These are phyloP conservation scores for Mycena galopus DNA, from an alignment of 768 basidiomycete genomes.

Conservation along the genomic window DNA sequence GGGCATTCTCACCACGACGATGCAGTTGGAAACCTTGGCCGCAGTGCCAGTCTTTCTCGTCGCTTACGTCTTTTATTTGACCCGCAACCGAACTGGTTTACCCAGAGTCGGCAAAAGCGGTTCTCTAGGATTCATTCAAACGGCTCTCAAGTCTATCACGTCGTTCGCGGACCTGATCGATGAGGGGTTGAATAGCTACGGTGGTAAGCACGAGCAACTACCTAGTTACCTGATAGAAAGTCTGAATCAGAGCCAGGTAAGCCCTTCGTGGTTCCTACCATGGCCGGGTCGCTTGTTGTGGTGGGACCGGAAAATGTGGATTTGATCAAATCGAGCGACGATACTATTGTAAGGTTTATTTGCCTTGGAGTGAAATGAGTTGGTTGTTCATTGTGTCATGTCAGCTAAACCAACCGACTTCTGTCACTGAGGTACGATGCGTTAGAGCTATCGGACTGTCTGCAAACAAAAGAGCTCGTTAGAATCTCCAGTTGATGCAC, in stretches of 20 bases:
- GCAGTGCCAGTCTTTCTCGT: not conserved
- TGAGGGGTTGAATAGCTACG: not conserved
- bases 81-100: not conserved
- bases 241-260: too few relatives aligned
- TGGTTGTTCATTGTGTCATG: not conserved
- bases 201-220: too few relatives aligned
- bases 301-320: not conserved
- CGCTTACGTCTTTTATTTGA: not conserved
- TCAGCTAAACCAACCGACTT: not conserved
- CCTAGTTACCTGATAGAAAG: too few relatives aligned
- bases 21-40: not conserved
- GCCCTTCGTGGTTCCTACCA: not conserved
- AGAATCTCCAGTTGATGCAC: not conserved
- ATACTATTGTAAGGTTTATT: not conserved
- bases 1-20: not conserved
- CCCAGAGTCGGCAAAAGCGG: not conserved
- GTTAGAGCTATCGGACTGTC: not conserved
- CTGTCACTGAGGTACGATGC: not conserved
- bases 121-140: not conserved
- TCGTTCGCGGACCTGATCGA: not conserved
- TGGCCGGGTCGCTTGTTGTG: not conserved
- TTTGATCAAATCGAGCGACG: not conserved
- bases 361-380: not conserved
- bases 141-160: not conserved
- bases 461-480: not conserved